Evolutionary conservation across 2,329 filamentous ascomycete genomes (phyloP), one percentile per base, ranked within the genome.

Genomic region (Penicillium corylophilum): DNA sequence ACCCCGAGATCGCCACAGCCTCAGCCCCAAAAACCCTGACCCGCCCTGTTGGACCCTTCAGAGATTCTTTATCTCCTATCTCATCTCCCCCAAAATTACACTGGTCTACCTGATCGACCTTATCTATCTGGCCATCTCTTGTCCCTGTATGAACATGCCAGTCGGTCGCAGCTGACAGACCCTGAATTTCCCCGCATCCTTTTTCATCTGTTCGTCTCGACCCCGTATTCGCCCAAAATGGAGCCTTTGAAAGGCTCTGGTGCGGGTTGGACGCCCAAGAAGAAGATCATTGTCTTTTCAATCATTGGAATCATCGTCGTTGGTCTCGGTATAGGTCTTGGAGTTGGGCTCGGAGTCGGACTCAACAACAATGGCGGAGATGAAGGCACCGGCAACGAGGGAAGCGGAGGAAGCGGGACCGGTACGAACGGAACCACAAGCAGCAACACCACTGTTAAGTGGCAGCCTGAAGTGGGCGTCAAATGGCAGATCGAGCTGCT

Each of bases 401-500:
- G 62, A 29, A 53, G 59, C 20, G 47, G 62, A 54, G 64, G 67
- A 52, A 46, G 45, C 46, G 61, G 63, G 45, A 48, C 69, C 55
- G 44, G 53, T 50, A 52, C 64, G 51, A 52, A 61, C 16, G 55
- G 53, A 5, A 61, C 53, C 16, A 59, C 61, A 50, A 40, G 49
- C 51, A 57, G 64, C 55, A 55, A 69, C 56, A 59, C 59, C 9
- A 55, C 62, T 36, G 50, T 62, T 49, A 56, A 72, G 29, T 86
- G 83, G 83, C 71, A 77, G 50, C 84, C 84, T 2, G 63, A 66
- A 2, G 76, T 79, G 22, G 78, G 76, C 24, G 70, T 74, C 4
- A 76, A 76, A 3, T 88, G 83, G 83, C 84, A 88, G 61, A 87
- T 87, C 46, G 74, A 85, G 40, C 77, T 88, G 18, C 59, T 68